A percentile compares a stretch with the other conserved stretches of the same genome.
Evolutionary conservation across 495 filamentous ascomycete species (phyloP).

Genomic region (Astrocystis sublimbata): DNA sequence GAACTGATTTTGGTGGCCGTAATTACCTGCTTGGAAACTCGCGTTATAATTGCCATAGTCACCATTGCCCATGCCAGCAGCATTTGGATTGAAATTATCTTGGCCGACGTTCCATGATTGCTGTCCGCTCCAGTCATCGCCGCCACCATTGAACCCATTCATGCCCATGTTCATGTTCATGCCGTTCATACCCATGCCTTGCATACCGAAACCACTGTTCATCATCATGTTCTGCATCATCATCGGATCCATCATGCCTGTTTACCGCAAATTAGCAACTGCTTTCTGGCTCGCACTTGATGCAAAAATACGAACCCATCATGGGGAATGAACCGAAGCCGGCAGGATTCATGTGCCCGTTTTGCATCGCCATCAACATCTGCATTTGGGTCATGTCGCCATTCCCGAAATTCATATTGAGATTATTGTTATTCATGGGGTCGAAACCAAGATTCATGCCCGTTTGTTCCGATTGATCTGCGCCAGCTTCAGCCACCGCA

Average conservation of each 20-base stretch:
- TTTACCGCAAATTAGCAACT: conserved; percentile 35
- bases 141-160: conserved; percentile 72
- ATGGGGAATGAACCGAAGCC: conserved; percentile 68
- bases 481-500: conserved; percentile 32
- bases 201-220: conserved; percentile 72
- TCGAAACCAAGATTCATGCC: conserved; percentile 49
- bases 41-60: conserved; percentile 79
- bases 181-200: conserved; percentile 86
- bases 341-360: conserved; percentile 66
- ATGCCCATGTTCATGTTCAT: conserved; percentile 89
- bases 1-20: conserved; percentile 57
- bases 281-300: neutral
- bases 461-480: conserved; percentile 35
- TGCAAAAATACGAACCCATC: conserved; percentile 69
- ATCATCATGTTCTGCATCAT: conserved; percentile 85
- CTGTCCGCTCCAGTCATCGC: conserved; percentile 66
- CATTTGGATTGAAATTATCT: conserved; percentile 74
- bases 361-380: conserved; percentile 71
- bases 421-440: conserved; percentile 53
- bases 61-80: conserved; percentile 70
- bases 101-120: conserved; percentile 76
- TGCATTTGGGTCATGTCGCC: conserved; percentile 73
- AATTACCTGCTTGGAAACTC: conserved; percentile 70
- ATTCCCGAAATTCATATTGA: conserved; percentile 67
- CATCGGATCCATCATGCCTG: conserved; percentile 90